Conservation (phyloP, 305 asterid genomes). For the Striga hermonthica region DNA sequence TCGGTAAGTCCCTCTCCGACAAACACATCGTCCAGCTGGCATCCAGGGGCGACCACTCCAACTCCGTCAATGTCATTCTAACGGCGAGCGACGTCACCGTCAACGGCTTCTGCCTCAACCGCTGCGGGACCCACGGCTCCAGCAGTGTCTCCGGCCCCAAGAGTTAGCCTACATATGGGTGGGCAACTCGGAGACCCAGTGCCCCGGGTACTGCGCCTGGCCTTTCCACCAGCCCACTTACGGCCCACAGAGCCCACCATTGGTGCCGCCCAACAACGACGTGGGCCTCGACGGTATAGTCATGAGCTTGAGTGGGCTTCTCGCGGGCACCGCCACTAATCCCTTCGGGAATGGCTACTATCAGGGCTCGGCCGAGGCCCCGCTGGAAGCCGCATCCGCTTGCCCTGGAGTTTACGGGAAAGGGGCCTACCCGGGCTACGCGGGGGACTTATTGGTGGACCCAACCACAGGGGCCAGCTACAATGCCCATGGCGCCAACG, state of each 20-base stretch:
- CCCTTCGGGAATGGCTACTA: constrained; percentile 72
- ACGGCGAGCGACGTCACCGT: constrained; percentile 55
- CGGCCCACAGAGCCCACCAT: constrained; percentile 67
- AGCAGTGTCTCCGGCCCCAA: constrained; percentile 26
- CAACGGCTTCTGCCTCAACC: constrained; percentile 55
- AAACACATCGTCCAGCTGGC: constrained; percentile 49
- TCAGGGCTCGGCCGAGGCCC: constrained; percentile 60
- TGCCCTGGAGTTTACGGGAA: constrained; percentile 68
- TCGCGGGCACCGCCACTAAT: constrained; percentile 65
- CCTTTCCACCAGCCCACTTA: constrained; percentile 76
- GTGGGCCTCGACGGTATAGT: constrained; percentile 64
- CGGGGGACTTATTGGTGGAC: constrained; percentile 62
- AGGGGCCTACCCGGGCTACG: constrained; percentile 75
- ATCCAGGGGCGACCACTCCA: constrained; percentile 44
- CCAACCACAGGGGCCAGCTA: constrained; percentile 61
- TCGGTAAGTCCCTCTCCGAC: constrained; percentile 55
- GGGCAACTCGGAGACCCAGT: constrained; percentile 59
- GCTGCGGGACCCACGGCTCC: constrained; percentile 65
- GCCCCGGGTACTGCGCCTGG: constrained; percentile 75
- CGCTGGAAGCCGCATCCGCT: constrained; percentile 64
- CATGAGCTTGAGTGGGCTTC: constrained; percentile 44
- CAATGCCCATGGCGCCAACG: constrained; percentile 56
- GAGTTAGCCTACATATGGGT: constrained; percentile 69
- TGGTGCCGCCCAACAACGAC: constrained; percentile 65
- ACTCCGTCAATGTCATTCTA: constrained; percentile 58